Evolutionary conservation across 208 protist genomes (phyloP), one percentile per base, ranked within the genome.

Genomic region (Leishmania gerbilli): DNA sequence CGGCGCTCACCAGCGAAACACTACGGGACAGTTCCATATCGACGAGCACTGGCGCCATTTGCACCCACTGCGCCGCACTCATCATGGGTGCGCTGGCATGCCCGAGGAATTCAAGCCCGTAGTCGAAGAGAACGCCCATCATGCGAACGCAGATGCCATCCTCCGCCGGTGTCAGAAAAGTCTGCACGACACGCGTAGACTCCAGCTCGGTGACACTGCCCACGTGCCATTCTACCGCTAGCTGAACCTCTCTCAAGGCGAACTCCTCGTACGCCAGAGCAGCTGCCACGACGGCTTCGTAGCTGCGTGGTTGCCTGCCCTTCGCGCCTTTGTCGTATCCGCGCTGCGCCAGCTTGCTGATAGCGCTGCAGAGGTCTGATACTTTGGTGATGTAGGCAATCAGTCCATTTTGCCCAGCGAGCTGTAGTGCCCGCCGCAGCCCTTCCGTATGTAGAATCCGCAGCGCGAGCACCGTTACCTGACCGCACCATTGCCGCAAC

Each of bases 91-190:
- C 27, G 34, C 51, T 78, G 60, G 89, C 82, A 79, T 94, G 90
- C 37, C 95, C 95, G n/a, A 93, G 69, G 83, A 97, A 96, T 79
- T 98, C 95, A 62, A 94, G 87, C 34, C 93, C 95, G 84, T 98
- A 95, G 24, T 83, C 71, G 58, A 93, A 80, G 24, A 75, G 69
- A 65, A 93, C 81, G 27, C 92, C 92, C 40, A 97, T 83, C 11
- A 91, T 83, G 67, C 91, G 86, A 47, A 93, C 80, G 67, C 55
- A 60, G 79, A 96, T 93, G 76, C 84, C 83, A 56, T 88, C 86
- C 1, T 89, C 87, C 7, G 84, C 74, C 34, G 71, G n/a, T 13
- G 77, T 85, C 58, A 95, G 81, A 42, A 90, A 89, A 60, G 95
- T 98, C 72, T 96, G 92, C 60, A 96, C n/a, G 81, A 96, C 90